Percentiles rank a stretch among this genome's conserved stretches.
Conservation (phyloP, 2,329 filamentous ascomycete species). For the Aphanocladium album region DNA sequence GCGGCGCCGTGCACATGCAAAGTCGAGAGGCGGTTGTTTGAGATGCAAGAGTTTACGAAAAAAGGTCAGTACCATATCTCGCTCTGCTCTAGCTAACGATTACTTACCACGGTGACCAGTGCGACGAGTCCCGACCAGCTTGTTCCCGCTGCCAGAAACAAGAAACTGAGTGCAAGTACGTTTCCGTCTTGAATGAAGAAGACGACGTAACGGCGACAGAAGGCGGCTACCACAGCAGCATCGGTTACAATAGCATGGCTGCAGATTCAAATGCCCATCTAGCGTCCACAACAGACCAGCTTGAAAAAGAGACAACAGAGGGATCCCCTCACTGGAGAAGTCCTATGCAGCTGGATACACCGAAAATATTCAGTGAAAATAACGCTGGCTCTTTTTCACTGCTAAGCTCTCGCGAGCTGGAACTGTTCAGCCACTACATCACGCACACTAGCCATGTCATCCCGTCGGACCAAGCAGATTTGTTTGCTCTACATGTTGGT, state of each 20-base stretch:
- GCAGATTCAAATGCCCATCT: neutral
- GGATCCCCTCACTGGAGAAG: neutral
- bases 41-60: neutral
- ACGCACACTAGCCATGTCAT: constrained; percentile 34
- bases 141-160: constrained; percentile 30
- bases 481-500: constrained; percentile 35
- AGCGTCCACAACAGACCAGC: neutral
- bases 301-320: too few species aligned
- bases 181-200: constrained; percentile 8
- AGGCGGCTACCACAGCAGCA: neutral
- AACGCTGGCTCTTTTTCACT: neutral
- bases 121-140: constrained; percentile 28
- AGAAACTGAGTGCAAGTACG: constrained; percentile 26
- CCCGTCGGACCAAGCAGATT: constrained; percentile 32
- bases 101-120: constrained; percentile 19
- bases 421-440: constrained; percentile 36
- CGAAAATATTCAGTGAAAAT: neutral
- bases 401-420: constrained; percentile 24
- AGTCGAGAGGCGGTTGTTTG: neutral
- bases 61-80: neutral
- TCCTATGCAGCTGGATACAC: neutral
- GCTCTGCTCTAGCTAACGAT: neutral
- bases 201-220: neutral
- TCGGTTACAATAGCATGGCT: too few species aligned
- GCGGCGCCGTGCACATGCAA: neutral